Base-by-base conservation (phyloP, 306 rosid species). In the Medicago lupulina region DNA sequence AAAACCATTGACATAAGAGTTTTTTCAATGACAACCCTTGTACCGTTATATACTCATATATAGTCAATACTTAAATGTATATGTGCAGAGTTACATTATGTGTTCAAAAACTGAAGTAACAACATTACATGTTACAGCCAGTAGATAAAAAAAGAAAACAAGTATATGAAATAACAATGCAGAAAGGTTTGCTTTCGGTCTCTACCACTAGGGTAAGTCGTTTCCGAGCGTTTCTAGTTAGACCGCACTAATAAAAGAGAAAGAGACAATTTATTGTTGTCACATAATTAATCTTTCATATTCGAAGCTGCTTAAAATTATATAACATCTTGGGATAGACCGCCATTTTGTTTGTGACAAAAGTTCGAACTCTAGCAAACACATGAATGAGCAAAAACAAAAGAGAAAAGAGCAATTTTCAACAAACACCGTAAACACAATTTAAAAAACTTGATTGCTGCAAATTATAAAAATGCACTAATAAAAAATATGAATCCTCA, bases 181-280 rank as follows among this genome's bases (percentile, higher is more conserved):
- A 44, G 1, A 34, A 17, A 31, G 28, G 34, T 67, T 67, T 40
- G 51, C 28, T 61, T 67, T 78, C 76, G 39, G 58, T 46, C 73
- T 41, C 74, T 74, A 75, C 67, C 7, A 18, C 54, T 49, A n/a
- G 9, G 38, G 65, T 15, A 3, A 14, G 64, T 39, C 28, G 79
- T 51, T 60, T 59, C 68, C 38, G 40, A 61, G 39, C 78, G 77
- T 69, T 74, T 74, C 67, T 39, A 34, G 23, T 77, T 58, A 60
- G 60, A 77, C 51, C 23, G 8, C 39, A 71, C 76, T 15, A 25
- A 62, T 74, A 36, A 74, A 70, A 73, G 46, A 73, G 23, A 66
- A 16, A 11, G 21, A 18, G 19, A 40, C 58, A 67, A 25, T 71
- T 65, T 76, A 38, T 13, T 39, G 49, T 67, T 17, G 59, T 73